Evolutionary conservation across 2,329 filamentous ascomycete species (phyloP).

Genomic region (Aspergillus tanneri): DNA sequence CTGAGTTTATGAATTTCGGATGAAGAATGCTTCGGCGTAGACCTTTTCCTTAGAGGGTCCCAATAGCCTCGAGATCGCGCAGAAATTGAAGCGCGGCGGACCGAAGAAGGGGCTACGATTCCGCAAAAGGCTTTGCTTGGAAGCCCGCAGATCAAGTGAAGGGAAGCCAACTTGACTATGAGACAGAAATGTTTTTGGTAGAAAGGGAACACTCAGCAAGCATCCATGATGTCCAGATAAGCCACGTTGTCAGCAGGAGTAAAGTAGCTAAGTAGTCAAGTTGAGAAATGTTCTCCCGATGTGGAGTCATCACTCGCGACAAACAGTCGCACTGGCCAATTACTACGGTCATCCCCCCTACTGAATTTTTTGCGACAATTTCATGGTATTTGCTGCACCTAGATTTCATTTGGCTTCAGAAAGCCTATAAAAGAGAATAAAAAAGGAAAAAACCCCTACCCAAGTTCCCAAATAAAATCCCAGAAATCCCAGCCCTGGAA

Average conservation of each 20-base stretch:
- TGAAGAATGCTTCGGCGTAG: not conserved
- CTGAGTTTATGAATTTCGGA: not conserved
- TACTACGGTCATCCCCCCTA: too few species aligned
- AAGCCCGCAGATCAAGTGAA: constrained; percentile 30
- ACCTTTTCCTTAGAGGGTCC: too few species aligned
- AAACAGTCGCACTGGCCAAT: too few species aligned
- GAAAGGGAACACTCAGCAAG: not conserved
- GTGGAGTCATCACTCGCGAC: too few species aligned
- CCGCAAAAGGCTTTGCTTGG: constrained; percentile 29
- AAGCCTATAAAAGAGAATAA: not conserved
- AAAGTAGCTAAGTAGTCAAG: constrained; percentile 1
- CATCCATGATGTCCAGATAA: too few species aligned
- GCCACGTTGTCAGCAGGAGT: too few species aligned
- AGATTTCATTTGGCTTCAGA: not conserved
- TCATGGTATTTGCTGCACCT: not conserved
- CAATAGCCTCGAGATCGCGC: not conserved
- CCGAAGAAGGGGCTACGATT: constrained; percentile 14
- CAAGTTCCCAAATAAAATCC: not conserved
- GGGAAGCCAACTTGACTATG: constrained; percentile 39
- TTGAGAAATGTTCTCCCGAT: too few species aligned
- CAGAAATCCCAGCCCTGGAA: constrained; percentile 1
- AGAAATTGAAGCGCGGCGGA: constrained; percentile 10
- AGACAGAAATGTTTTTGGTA: not conserved
- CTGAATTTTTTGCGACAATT: too few species aligned
- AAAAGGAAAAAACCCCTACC: not conserved